phyloP scores from a whole-genome alignment of 345 rosid genomes.

The Eucalyptus urophylla region DNA sequence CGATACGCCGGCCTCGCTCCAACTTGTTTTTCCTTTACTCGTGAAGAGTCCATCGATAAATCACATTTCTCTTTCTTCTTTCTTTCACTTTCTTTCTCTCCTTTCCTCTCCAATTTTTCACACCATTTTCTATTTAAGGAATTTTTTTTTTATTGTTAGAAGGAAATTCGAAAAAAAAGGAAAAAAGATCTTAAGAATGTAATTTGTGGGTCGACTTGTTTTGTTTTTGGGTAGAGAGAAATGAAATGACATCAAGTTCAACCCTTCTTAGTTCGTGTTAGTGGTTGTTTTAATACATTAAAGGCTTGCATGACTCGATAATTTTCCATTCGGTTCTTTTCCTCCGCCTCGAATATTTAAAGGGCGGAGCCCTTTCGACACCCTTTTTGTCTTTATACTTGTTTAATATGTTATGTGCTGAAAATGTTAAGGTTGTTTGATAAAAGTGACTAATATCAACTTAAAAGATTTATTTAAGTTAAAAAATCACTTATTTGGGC shows the following conservation, averaged over 20 bases:
- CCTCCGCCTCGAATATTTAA: fast-evolving
- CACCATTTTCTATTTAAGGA: background rate
- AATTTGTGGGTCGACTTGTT: background rate
- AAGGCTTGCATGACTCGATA: background rate
- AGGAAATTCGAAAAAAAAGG: background rate
- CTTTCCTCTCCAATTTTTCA: background rate
- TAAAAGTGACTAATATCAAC: background rate
- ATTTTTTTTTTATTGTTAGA: background rate
- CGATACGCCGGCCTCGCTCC: background rate
- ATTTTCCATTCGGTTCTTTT: background rate
- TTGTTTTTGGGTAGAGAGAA: background rate
- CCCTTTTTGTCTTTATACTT: background rate
- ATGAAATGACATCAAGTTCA: background rate
- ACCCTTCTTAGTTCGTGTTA: background rate
- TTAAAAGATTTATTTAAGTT: background rate
- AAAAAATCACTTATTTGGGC: background rate
- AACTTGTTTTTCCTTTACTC: background rate
- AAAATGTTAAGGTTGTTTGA: background rate
- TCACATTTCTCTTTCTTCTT: background rate
- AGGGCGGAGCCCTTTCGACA: background rate
- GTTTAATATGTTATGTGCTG: background rate
- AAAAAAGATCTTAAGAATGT: background rate
- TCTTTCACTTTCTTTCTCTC: background rate
- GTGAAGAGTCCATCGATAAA: background rate
- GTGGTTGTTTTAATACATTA: background rate